These are phyloP conservation scores for Pythium aquatile DNA, from an alignment of 352 stramenopile species.

Conservation along the genomic window DNA sequence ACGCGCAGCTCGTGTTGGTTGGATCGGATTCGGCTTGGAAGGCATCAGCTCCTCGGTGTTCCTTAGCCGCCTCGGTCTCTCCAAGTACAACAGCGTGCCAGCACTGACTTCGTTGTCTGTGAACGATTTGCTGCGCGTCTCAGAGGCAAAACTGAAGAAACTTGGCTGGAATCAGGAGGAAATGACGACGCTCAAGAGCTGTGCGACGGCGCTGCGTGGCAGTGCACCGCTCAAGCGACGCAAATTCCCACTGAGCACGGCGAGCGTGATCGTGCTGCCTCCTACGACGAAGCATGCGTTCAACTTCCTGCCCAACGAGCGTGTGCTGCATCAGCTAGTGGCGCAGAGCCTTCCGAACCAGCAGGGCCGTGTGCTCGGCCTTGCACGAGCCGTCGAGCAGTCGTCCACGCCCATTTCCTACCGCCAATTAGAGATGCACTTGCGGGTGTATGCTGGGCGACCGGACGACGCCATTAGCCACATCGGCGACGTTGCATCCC, in stretches of 20 bases:
- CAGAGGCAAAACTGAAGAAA: constrained; percentile 39
- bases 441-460: constrained; percentile 62
- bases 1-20: constrained; percentile 33
- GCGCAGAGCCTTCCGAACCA: constrained; percentile 69
- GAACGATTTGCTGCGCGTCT: constrained; percentile 33
- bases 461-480: constrained; percentile 64
- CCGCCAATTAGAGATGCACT: constrained; percentile 71
- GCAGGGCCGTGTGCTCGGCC: constrained; percentile 51
- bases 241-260: constrained; percentile 38
- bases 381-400: constrained; percentile 47
- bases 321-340: constrained; percentile 48
- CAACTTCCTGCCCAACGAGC: constrained; percentile 56
- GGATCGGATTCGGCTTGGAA: constrained; percentile 74
- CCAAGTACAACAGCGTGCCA: constrained; percentile 32
- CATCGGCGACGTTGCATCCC: constrained; percentile 57
- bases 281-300: constrained; percentile 51
- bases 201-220: constrained; percentile 23
- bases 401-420: constrained; percentile 66
- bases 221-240: constrained; percentile 1
- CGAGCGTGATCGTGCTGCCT: constrained; percentile 26
- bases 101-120: constrained; percentile 14
- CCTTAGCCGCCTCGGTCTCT: constrained; percentile 57
- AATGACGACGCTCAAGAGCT: constrained; percentile 30
- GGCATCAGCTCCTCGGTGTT: constrained; percentile 56
- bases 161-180: constrained; percentile 68